These are phyloP conservation scores for Penicillium sp. DNA, from an alignment of 2,329 filamentous ascomycete genomes.

Conservation along the genomic window DNA sequence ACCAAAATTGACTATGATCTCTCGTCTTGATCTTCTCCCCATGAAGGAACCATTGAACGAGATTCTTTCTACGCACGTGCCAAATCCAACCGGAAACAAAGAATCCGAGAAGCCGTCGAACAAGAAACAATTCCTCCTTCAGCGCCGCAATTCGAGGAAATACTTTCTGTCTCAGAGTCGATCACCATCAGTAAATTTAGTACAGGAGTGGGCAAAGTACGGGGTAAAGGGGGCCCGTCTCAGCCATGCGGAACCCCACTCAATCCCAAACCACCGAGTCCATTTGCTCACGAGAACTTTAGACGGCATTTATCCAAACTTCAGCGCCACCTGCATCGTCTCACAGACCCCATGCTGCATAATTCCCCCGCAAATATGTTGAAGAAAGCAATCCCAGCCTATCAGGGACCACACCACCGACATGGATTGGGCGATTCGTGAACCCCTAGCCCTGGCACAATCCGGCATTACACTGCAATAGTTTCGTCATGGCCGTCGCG, in stretches of 20 bases:
- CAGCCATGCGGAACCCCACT: background rate
- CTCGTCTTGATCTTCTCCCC: too few species aligned
- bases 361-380: background rate
- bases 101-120: background rate
- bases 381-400: too few species aligned
- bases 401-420: background rate
- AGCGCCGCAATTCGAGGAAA: slow-evolving; percentile 21
- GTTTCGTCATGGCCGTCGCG: background rate
- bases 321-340: background rate
- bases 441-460: background rate
- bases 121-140: slow-evolving; percentile 11
- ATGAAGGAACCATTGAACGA: background rate
- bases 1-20: background rate
- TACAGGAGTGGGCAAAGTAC: background rate
- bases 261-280: background rate
- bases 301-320: background rate
- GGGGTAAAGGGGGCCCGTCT: background rate
- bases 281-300: background rate
- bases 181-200: background rate
- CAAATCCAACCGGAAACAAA: slow-evolving; percentile 1
- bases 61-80: background rate
- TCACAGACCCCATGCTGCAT: background rate
- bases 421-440: background rate
- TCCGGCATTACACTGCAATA: background rate
- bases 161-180: background rate